phyloP scores from a whole-genome alignment of 2,329 filamentous ascomycete genomes.

The Cyphellophora europaea region DNA sequence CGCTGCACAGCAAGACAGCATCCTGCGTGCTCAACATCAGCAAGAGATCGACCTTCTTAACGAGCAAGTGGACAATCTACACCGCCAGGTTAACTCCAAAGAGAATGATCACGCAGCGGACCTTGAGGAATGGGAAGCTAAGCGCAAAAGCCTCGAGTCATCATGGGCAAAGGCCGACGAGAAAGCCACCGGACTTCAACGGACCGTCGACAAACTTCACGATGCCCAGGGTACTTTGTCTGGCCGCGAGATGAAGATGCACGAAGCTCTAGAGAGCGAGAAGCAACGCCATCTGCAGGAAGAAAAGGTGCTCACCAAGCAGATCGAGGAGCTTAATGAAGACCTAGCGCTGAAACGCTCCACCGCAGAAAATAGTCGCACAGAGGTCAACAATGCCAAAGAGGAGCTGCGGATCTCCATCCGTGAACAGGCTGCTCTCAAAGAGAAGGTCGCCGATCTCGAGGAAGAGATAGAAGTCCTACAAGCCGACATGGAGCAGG shows the following conservation, averaged over 20 bases:
- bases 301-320: conserved; percentile 59
- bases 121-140: conserved; percentile 62
- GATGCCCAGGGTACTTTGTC: conserved; percentile 59
- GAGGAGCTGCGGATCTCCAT: conserved; percentile 63
- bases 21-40: conserved; percentile 46
- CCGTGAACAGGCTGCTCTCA: conserved; percentile 52
- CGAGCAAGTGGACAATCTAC: conserved; percentile 50
- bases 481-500: conserved; percentile 56
- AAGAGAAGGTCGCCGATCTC: conserved; percentile 56
- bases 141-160: conserved; percentile 54
- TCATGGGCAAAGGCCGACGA: conserved; percentile 60
- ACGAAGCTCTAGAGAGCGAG: conserved; percentile 61
- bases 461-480: conserved; percentile 71
- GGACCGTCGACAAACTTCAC: conserved; percentile 61
- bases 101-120: conserved; percentile 63
- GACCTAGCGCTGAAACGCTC: conserved; percentile 60
- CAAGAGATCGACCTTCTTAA: conserved; percentile 46
- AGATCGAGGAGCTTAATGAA: conserved; percentile 64
- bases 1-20: conserved; percentile 51
- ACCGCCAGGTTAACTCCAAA: conserved; percentile 58
- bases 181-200: conserved; percentile 57
- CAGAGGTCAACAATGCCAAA: conserved; percentile 55
- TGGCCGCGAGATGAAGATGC: conserved; percentile 57
- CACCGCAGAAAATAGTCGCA: conserved; percentile 55
- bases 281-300: conserved; percentile 63